A percentile compares a stretch with the other conserved stretches of the same genome.
Evolutionary conservation across 257 asterid species (phyloP).

Genomic region (Paraleonurus japonicus): DNA sequence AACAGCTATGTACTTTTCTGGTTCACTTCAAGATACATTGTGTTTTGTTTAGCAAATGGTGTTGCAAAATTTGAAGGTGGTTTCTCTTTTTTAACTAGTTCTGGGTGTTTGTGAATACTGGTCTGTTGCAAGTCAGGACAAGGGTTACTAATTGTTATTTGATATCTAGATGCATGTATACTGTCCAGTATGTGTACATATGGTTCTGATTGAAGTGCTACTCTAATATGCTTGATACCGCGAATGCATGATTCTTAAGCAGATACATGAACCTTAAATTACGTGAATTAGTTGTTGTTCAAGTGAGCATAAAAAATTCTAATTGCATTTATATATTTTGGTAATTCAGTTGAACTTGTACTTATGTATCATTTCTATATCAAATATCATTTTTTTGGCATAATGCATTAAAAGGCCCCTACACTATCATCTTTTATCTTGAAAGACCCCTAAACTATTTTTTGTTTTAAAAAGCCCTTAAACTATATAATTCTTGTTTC

Average conservation of each 20-base stretch:
- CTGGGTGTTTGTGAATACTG: neutral
- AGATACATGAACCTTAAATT: neutral
- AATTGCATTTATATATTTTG: neutral
- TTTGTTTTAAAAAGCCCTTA: too few species aligned
- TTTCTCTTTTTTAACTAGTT: neutral
- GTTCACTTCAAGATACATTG: neutral
- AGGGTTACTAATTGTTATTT: neutral
- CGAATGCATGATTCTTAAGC: neutral
- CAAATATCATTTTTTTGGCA: too few species aligned
- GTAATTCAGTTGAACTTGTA: neutral
- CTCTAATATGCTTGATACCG: neutral
- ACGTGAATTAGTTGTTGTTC: neutral
- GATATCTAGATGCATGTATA: neutral
- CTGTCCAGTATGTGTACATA: neutral
- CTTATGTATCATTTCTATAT: neutral
- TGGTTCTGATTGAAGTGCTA: neutral
- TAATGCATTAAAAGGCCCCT: too few species aligned
- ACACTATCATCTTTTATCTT: too few species aligned
- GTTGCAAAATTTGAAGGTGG: neutral
- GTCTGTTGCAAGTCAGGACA: neutral
- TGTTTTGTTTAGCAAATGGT: constrained; percentile 3
- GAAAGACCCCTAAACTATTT: too few species aligned
- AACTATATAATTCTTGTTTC: too few species aligned
- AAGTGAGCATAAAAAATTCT: neutral
- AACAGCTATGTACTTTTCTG: neutral